phyloP scores from a whole-genome alignment of 2,329 filamentous ascomycete species.

The Aspergillus ustus region DNA sequence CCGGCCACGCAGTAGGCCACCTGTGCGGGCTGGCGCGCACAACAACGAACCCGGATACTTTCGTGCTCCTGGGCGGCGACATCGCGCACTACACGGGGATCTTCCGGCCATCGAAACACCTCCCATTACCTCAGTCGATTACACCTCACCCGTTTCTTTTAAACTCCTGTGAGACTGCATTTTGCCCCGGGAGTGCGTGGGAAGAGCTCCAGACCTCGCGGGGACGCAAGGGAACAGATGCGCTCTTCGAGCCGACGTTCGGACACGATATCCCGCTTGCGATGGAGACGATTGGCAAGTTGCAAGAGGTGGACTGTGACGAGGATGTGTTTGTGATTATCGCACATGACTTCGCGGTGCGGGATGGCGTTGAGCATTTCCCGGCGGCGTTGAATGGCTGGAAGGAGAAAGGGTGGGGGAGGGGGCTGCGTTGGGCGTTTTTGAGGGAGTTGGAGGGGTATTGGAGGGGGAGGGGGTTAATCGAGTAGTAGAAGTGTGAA shows the following conservation, averaged over 20 bases:
- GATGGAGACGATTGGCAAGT: slow-evolving; percentile 25
- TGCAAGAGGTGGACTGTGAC: slow-evolving; percentile 33
- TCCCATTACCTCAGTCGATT: slow-evolving; percentile 8
- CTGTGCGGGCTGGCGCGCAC: slow-evolving; percentile 34
- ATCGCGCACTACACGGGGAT: slow-evolving; percentile 32
- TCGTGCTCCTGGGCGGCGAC: slow-evolving; percentile 36
- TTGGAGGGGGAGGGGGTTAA: neutral
- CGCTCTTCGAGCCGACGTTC: slow-evolving; percentile 29
- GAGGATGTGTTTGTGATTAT: slow-evolving; percentile 37
- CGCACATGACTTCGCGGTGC: slow-evolving; percentile 34
- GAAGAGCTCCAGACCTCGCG: slow-evolving; percentile 20
- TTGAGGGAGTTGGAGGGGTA: slow-evolving; percentile 21
- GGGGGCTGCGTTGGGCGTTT: slow-evolving; percentile 30
- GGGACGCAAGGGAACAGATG: slow-evolving; percentile 16
- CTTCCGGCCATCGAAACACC: slow-evolving; percentile 36
- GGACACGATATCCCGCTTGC: slow-evolving; percentile 30
- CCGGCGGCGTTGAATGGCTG: slow-evolving; percentile 34
- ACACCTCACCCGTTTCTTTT: neutral
- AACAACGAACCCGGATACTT: slow-evolving; percentile 26
- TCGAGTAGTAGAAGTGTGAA: neutral
- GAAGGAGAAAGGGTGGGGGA: slow-evolving; percentile 32
- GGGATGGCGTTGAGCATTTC: slow-evolving; percentile 32
- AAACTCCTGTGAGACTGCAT: neutral
- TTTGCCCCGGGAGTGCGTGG: slow-evolving; percentile 16
- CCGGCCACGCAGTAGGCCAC: slow-evolving; percentile 43